phyloP scores from a whole-genome alignment of 805 yeast genomes.

The Saccharomycodes ludwigii region DNA sequence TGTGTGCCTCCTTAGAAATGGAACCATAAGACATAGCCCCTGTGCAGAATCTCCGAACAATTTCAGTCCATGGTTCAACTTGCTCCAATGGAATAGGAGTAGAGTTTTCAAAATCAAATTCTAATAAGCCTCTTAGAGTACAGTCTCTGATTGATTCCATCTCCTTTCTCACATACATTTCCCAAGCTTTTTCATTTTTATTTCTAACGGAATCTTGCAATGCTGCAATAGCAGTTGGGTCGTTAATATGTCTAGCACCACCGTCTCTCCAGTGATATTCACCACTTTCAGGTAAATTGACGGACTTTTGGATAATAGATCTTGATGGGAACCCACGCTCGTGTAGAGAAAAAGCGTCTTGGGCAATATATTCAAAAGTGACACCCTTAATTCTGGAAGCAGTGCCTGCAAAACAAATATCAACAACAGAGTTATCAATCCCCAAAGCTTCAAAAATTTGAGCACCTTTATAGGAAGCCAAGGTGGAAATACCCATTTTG shows the following conservation, averaged over 20 bases:
- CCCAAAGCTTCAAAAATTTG: constrained; percentile 97
- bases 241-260: constrained; percentile 90
- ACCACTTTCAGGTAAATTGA: constrained; percentile 79
- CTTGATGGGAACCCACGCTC: constrained; percentile 84
- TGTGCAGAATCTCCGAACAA: constrained; percentile 93
- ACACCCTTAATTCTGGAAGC: constrained; percentile 95
- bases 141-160: constrained; percentile 85
- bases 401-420: constrained; percentile 92
- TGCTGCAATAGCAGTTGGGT: constrained; percentile 88
- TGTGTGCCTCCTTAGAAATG: constrained; percentile 96
- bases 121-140: constrained; percentile 87
- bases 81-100: constrained; percentile 85
- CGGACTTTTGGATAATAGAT: constrained; percentile 53
- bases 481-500: constrained; percentile 97
- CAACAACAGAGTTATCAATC: constrained; percentile 88
- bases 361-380: constrained; percentile 90
- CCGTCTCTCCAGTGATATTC: constrained; percentile 99
- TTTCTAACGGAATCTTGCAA: constrained; percentile 97
- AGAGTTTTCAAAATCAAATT: constrained; percentile 67
- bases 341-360: constrained; percentile 89
- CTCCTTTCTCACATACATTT: constrained; percentile 79
- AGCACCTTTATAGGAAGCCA: constrained; percentile 98
- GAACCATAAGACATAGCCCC: constrained; percentile 99
- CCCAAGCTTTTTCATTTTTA: constrained; percentile 89
- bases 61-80: constrained; percentile 99